Evolutionary conservation across 2,329 filamentous ascomycete genomes (phyloP).

Genomic region (Lecanicillium sp.): DNA sequence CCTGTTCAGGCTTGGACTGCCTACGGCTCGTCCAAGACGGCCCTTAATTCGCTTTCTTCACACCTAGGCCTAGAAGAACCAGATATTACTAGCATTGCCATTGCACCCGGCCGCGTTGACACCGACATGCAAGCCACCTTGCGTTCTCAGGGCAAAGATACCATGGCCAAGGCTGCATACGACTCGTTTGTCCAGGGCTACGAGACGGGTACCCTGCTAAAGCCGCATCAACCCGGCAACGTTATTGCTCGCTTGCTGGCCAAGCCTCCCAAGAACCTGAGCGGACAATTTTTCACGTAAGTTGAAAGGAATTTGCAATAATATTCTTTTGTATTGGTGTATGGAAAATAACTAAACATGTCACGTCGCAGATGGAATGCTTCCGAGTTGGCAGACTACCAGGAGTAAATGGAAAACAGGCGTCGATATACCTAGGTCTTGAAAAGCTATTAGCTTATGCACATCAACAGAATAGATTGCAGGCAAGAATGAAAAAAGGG

Average conservation of each 20-base stretch:
- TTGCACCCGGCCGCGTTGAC: constrained; percentile 75
- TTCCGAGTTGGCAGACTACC: constrained; percentile 44
- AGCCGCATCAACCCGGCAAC: constrained; percentile 74
- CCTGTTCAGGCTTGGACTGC: constrained; percentile 67
- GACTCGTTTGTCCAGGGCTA: constrained; percentile 61
- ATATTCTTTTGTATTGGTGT: constrained; percentile 7
- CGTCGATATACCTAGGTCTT: constrained; percentile 6
- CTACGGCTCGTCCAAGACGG: constrained; percentile 78
- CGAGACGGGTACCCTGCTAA: constrained; percentile 62
- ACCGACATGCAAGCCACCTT: constrained; percentile 87
- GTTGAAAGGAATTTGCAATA: constrained; percentile 22
- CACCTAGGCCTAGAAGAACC: constrained; percentile 73
- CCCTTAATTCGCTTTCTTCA: constrained; percentile 67
- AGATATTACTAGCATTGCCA: constrained; percentile 60
- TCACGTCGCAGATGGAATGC: constrained; percentile 25
- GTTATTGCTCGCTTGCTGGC: constrained; percentile 77
- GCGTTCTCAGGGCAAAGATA: constrained; percentile 46
- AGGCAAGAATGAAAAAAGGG: constrained; percentile 16
- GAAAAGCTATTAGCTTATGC: constrained; percentile 12
- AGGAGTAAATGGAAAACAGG: constrained; percentile 24
- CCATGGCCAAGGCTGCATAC: constrained; percentile 51
- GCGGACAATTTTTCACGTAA: constrained; percentile 67
- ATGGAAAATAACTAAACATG: constrained; percentile 2
- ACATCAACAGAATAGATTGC: constrained; percentile 11
- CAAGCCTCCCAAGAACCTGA: constrained; percentile 56